Conservation (phyloP, 805 yeast species). For the Isabelozyma pseudorhagii region DNA sequence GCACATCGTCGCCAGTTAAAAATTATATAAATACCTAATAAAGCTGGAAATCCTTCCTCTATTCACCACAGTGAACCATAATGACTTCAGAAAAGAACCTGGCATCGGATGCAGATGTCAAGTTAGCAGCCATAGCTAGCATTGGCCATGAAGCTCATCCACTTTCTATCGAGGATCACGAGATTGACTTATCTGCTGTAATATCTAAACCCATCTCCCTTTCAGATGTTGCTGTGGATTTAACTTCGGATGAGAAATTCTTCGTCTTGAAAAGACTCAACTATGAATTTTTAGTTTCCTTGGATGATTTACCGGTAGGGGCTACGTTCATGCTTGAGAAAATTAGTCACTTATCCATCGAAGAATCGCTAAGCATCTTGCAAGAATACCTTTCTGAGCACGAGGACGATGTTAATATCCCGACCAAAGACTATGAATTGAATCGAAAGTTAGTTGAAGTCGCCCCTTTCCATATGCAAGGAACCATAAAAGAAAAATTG, state of each 20-base stretch:
- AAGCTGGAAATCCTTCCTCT: background rate
- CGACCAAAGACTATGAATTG: slow-evolving; percentile 30
- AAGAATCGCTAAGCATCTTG: slow-evolving; percentile 40
- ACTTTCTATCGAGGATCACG: slow-evolving; percentile 3
- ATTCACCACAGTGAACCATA: background rate
- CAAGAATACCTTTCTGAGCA: slow-evolving; percentile 38
- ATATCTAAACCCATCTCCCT: slow-evolving; percentile 20
- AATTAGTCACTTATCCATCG: slow-evolving; percentile 28
- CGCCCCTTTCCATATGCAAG: background rate
- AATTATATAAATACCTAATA: background rate
- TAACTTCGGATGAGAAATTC: slow-evolving; percentile 23
- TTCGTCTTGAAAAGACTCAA: slow-evolving; percentile 25
- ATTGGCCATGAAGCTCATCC: background rate
- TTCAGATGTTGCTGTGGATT: slow-evolving; percentile 18
- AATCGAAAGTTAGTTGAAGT: slow-evolving; percentile 16
- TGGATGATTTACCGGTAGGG: slow-evolving; percentile 28
- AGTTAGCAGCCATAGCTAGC: background rate
- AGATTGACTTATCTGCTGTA: slow-evolving; percentile 14
- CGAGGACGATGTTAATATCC: slow-evolving; percentile 47
- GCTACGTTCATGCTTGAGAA: slow-evolving; percentile 31
- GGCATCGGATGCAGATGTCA: background rate
- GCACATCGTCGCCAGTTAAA: background rate
- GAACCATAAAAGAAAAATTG: background rate
- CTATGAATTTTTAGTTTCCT: slow-evolving; percentile 19
- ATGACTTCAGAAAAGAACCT: background rate